Evolutionary conservation across 202 grass and related monocot species (phyloP).

Genomic region (Dendrocalamus latiflorus): DNA sequence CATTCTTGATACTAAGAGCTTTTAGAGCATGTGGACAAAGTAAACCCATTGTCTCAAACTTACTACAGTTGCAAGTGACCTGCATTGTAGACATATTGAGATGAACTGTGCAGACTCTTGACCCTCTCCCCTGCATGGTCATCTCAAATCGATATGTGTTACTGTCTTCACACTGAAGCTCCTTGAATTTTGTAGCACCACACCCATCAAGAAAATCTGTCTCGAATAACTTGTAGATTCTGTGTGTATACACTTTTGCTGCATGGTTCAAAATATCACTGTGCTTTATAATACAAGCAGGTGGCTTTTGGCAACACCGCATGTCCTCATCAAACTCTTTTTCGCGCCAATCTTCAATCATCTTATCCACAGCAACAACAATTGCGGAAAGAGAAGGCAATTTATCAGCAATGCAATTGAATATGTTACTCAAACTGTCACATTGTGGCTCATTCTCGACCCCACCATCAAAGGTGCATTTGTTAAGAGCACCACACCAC

Average conservation of each 20-base stretch:
- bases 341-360: constrained; percentile 59
- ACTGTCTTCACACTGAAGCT: constrained; percentile 33
- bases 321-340: constrained; percentile 69
- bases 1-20: constrained; percentile 72
- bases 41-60: constrained; percentile 81
- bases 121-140: constrained; percentile 65
- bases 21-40: constrained; percentile 77
- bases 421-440: constrained; percentile 65
- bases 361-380: constrained; percentile 49
- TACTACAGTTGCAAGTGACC: constrained; percentile 61
- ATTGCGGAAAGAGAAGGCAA: constrained; percentile 39
- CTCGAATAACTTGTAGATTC: constrained; percentile 82
- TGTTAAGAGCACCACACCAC: constrained; percentile 73
- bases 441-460: constrained; percentile 55
- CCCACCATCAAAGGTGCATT: constrained; percentile 65
- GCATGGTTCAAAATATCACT: constrained; percentile 84
- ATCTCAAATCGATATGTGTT: constrained; percentile 60
- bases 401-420: constrained; percentile 56
- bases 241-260: constrained; percentile 67
- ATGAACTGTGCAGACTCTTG: constrained; percentile 58
- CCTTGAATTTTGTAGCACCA: constrained; percentile 67
- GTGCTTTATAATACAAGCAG: constrained; percentile 62
- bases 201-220: constrained; percentile 78
- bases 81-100: constrained; percentile 45
- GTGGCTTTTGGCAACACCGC: constrained; percentile 52